Percentiles rank a stretch among this genome's conserved stretches.
These are phyloP conservation scores for Stylosanthes scabra DNA, from an alignment of 331 rosid species.

Conservation along the genomic window DNA sequence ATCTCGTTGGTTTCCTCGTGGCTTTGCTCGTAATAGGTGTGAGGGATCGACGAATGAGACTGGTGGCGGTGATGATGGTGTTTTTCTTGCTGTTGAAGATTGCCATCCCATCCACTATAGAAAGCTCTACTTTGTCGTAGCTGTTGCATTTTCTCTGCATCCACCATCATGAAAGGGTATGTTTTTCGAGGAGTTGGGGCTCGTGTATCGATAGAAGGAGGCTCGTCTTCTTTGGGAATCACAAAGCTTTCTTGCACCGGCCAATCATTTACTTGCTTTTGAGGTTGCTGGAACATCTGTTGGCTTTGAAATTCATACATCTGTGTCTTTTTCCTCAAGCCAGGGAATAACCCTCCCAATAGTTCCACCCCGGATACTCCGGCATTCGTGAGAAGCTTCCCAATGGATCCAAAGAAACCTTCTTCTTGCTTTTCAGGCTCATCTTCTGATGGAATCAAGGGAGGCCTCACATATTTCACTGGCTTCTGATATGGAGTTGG, in stretches of 20 bases:
- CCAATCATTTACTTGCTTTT: conserved; percentile 65
- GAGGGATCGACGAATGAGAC: conserved; percentile 64
- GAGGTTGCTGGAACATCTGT: conserved; percentile 49
- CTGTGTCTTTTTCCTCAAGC: conserved; percentile 55
- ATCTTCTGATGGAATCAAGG: conserved; percentile 79
- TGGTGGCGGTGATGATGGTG: conserved; percentile 62
- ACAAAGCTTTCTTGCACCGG: conserved; percentile 87
- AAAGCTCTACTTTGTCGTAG: conserved; percentile 68
- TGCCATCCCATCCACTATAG: conserved; percentile 72
- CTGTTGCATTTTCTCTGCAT: conserved; percentile 78
- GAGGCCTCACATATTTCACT: conserved; percentile 69
- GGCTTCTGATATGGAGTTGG: conserved; percentile 65
- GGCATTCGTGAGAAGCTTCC: conserved; percentile 69
- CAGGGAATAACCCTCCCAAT: conserved; percentile 73
- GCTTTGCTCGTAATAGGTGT: conserved; percentile 72
- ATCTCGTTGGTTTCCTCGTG: conserved; percentile 67
- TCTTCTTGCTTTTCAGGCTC: conserved; percentile 83
- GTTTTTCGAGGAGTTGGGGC: conserved; percentile 87
- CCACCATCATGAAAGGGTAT: conserved; percentile 86
- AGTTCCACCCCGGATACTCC: conserved; percentile 69
- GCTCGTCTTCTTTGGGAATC: conserved; percentile 87
- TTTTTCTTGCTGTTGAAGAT: conserved; percentile 54
- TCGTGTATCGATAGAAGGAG: conserved; percentile 80
- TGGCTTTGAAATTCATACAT: conserved; percentile 55
- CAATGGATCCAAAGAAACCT: conserved; percentile 73